Base-by-base conservation (phyloP, 2,329 filamentous ascomycete species). In the Tetracladium maxilliforme region DNA sequence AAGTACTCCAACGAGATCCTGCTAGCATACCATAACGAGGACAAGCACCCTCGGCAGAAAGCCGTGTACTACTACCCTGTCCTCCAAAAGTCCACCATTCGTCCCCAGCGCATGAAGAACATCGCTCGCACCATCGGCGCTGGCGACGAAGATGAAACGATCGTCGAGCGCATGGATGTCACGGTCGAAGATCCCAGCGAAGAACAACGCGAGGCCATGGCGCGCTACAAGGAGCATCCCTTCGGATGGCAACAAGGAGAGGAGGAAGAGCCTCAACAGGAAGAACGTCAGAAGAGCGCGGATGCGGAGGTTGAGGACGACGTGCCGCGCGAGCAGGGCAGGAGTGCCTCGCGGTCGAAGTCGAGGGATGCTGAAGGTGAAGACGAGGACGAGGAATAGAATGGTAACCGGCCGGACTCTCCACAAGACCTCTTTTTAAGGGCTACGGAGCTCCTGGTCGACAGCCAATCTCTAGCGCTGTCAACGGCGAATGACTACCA, bases 1-100 rank as follows among this genome's bases (percentile, higher is more conserved):
- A 75, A 75, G 48, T 77, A 74, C 43, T 56, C 64, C 33, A 61
- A 76, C 33, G 70, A 78, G 45, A 53, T 77, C 17, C 58, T 74
- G 29, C 48, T 78, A 15, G 58, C 66, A 4, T 61, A 64, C 39
- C 60, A 68, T 36, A 61, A 70, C 33, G 62, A 64, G 33, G 59
- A 34, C 19, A 56, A 61, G 33, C 58, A 58, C 25, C 47, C 51
- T 28, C 43, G 51, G 24, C 58, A 67, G 34, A 68, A 66, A 43
- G 71, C 61, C 6, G 66, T 63, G 9, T 76, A 72, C 45, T 78
- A 76, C 48, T 78, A 77, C 38, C 73, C 73, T 4, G 59, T 78
- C 33, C 65, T 77, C 49, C 70, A 76, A 45, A 64, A 68, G 27
- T 67, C 61, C 23, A 58, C 59, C 13, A 67, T 78, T 38, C 58